Conservation (phyloP, 2,329 filamentous ascomycete genomes). For the Ophiostoma piceae region DNA sequence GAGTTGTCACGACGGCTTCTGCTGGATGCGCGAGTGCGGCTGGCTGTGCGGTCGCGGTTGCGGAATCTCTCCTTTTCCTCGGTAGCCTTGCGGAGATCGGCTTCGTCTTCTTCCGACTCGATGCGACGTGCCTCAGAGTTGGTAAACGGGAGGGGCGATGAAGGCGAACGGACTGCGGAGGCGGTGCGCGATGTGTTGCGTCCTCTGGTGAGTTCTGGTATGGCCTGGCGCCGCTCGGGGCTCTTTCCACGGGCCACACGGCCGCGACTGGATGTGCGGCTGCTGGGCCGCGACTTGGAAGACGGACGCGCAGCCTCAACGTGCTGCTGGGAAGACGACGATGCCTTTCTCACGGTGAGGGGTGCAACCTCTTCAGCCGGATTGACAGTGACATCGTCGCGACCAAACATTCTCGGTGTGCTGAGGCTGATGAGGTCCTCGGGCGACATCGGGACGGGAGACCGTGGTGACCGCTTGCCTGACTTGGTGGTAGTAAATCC, state of each 20-base stretch:
- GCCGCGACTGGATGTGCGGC: conserved; percentile 47
- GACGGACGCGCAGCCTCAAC: conserved; percentile 32
- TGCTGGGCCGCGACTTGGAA: conserved; percentile 36
- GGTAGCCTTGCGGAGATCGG: conserved; percentile 51
- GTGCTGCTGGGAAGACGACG: conserved; percentile 15
- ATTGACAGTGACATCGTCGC: conserved; percentile 25
- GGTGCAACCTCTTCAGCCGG: background rate
- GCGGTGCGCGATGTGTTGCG: conserved; percentile 57
- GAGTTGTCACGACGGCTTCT: conserved; percentile 33
- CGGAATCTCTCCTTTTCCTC: conserved; percentile 53
- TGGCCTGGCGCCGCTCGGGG: conserved; percentile 41
- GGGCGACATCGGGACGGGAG: conserved; percentile 89
- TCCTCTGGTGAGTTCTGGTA: conserved; percentile 50
- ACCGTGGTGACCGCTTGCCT: conserved; percentile 77
- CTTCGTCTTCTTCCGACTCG: conserved; percentile 58
- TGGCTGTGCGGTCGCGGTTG: conserved; percentile 40
- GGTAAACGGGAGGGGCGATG: conserved; percentile 73
- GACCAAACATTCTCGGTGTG: conserved; percentile 39
- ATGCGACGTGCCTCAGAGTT: conserved; percentile 50
- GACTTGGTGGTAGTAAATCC: conserved; percentile 58
- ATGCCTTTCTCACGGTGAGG: conserved; percentile 18
- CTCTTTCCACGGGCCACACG: conserved; percentile 41
- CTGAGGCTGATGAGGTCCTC: conserved; percentile 68
- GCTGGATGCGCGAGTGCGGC: conserved; percentile 44
- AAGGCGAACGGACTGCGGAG: conserved; percentile 64